A percentile compares a stretch with the other conserved stretches of the same genome.
These are phyloP conservation scores for Jamesozyma gamospora DNA, from an alignment of 805 yeast genomes.

Conservation along the genomic window DNA sequence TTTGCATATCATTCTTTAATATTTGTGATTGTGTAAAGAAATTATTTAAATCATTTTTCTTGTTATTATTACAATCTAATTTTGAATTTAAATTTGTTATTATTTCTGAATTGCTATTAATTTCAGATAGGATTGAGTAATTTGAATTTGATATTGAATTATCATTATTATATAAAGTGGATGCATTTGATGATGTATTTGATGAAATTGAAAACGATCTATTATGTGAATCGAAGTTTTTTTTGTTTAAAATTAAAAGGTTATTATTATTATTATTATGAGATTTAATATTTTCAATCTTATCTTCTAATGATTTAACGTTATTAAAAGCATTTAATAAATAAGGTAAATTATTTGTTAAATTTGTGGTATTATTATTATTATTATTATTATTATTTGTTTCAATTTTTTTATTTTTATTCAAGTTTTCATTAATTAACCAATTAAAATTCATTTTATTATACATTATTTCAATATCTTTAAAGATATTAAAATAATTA, in stretches of 20 bases:
- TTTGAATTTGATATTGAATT: too few species aligned
- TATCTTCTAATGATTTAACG: conserved; percentile 49
- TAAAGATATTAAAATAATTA: conserved; percentile 58
- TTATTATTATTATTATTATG: too few species aligned
- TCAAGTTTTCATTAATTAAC: conserved; percentile 25
- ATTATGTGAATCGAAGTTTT: neutral
- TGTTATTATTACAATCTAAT: too few species aligned
- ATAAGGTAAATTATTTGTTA: conserved; percentile 56
- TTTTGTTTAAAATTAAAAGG: too few species aligned
- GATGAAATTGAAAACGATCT: conserved; percentile 3
- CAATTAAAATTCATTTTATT: conserved; percentile 39
- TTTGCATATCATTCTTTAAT: conserved; percentile 5
- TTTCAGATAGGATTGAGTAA: too few species aligned
- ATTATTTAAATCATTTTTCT: neutral
- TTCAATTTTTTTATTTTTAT: neutral
- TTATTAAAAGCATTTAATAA: conserved; percentile 58
- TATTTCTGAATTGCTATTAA: too few species aligned
- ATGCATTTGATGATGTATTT: neutral
- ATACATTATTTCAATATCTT: conserved; percentile 67
- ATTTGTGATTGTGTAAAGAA: conserved; percentile 3
- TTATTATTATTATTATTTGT: neutral
- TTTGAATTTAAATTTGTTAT: too few species aligned
- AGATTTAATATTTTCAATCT: conserved; percentile 21
- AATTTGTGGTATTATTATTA: conserved; percentile 25
- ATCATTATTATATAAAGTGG: neutral